Conservation (phyloP, 257 asterid species). For the Jacaranda mimosifolia region DNA sequence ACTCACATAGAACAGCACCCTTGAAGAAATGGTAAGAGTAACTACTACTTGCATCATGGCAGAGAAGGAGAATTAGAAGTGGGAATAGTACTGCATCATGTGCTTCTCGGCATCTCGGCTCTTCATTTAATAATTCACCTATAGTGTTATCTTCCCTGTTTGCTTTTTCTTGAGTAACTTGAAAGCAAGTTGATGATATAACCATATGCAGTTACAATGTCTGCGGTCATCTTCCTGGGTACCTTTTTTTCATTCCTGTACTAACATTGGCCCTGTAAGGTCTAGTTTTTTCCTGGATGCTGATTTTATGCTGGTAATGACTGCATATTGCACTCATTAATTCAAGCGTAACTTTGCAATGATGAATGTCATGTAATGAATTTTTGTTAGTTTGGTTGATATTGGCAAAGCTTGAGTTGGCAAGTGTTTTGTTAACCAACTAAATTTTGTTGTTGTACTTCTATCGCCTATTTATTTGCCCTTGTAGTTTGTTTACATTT, state of each 20-base stretch:
- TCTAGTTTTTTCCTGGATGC: too few relatives aligned
- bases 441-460: not conserved
- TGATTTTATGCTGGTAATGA: too few relatives aligned
- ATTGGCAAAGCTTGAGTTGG: not conserved
- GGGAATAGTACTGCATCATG: not conserved
- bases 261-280: too few relatives aligned
- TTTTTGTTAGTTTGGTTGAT: slow-evolving; percentile 2
- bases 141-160: slow-evolving; percentile 7
- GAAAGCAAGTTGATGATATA: too few relatives aligned
- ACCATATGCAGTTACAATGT: too few relatives aligned
- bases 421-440: not conserved
- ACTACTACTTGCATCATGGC: not conserved
- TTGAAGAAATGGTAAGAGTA: not conserved
- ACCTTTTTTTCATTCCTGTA: too few relatives aligned
- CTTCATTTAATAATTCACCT: not conserved
- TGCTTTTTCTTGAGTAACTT: slow-evolving; percentile 10
- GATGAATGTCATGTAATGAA: not conserved
- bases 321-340: too few relatives aligned
- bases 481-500: not conserved
- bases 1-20: not conserved
- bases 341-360: not conserved
- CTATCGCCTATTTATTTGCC: slow-evolving; percentile 1
- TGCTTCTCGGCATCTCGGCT: slow-evolving; percentile 1
- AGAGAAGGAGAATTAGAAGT: not conserved
- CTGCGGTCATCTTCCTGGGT: too few relatives aligned